phyloP scores from a whole-genome alignment of 176 grass and related monocot species.

The Alopecurus myosuroides region DNA sequence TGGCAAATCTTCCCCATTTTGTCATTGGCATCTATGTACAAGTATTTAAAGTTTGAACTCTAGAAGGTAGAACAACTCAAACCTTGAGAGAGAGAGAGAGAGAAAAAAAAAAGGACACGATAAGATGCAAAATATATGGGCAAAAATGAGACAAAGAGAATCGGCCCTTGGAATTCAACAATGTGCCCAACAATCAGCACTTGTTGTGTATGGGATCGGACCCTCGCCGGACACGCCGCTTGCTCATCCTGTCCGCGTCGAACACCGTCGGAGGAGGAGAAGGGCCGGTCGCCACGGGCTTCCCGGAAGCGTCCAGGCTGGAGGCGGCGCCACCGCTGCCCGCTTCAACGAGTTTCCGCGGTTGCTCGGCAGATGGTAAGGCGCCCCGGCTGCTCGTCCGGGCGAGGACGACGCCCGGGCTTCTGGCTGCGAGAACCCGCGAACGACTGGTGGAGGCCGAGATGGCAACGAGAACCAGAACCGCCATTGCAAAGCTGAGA shows the following conservation, averaged over 20 bases:
- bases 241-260: slow-evolving; percentile 63
- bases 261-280: slow-evolving; percentile 40
- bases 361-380: neutral
- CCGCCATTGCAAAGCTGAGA: neutral
- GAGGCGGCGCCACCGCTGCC: neutral
- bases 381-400: neutral
- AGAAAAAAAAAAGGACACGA: neutral
- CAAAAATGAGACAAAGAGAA: neutral
- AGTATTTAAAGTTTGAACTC: slow-evolving; percentile 26
- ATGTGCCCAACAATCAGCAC: slow-evolving; percentile 13
- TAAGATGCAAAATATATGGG: neutral
- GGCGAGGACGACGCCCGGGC: neutral
- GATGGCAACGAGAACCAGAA: neutral
- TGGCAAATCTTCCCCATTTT: neutral
- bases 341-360: neutral
- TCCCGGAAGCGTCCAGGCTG: slow-evolving; percentile 18
- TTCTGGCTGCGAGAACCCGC: slow-evolving; percentile 20
- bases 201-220: slow-evolving; percentile 74
- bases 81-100: neutral
- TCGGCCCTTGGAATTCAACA: neutral
- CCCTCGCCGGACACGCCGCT: slow-evolving; percentile 55
- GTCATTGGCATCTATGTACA: slow-evolving; percentile 31
- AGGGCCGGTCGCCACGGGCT: neutral
- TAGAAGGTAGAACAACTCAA: slow-evolving; percentile 5
- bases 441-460: neutral